Percentiles rank a stretch among this genome's conserved stretches.
phyloP scores from a whole-genome alignment of 495 filamentous ascomycete species.

The Talaromyces proteolyticus region DNA sequence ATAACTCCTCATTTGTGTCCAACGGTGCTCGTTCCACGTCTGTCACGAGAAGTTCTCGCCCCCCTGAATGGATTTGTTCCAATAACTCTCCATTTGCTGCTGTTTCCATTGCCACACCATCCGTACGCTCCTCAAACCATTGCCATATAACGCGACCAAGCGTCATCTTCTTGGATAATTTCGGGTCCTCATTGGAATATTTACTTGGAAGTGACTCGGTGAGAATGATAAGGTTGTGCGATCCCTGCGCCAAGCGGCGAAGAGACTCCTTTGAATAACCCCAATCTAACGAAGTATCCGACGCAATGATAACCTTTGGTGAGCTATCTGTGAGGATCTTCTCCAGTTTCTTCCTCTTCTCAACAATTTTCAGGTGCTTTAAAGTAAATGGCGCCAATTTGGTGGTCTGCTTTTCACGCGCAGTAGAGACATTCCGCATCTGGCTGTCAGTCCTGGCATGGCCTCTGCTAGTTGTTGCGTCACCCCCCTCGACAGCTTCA shows the following conservation, averaged over 20 bases:
- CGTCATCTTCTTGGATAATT: conserved; percentile 26
- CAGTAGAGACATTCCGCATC: conserved; percentile 20
- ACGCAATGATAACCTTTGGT: conserved; percentile 82
- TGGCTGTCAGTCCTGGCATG: conserved; percentile 31
- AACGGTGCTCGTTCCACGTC: conserved; percentile 58
- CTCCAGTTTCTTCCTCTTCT: conserved; percentile 67
- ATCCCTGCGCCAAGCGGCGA: conserved; percentile 63
- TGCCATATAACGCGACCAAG: conserved; percentile 61
- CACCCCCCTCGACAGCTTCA: conserved; percentile 62
- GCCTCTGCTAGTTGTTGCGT: conserved; percentile 38
- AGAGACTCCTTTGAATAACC: conserved; percentile 88
- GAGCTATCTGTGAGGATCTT: conserved; percentile 45
- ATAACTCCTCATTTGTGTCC: conserved; percentile 62
- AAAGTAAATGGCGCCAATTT: conserved; percentile 83
- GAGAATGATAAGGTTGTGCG: conserved; percentile 75
- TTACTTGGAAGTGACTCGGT: conserved; percentile 59
- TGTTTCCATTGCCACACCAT: conserved; percentile 56
- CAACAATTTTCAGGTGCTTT: conserved; percentile 73
- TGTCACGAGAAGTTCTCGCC: conserved; percentile 52
- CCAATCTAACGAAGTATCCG: conserved; percentile 87
- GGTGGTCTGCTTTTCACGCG: conserved; percentile 27
- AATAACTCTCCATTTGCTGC: conserved; percentile 52
- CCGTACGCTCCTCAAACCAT: conserved; percentile 63
- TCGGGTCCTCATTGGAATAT: conserved; percentile 22
- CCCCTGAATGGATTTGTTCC: conserved; percentile 60